phyloP scores from a whole-genome alignment of 495 filamentous ascomycete genomes.

The Cryomyces minteri region DNA sequence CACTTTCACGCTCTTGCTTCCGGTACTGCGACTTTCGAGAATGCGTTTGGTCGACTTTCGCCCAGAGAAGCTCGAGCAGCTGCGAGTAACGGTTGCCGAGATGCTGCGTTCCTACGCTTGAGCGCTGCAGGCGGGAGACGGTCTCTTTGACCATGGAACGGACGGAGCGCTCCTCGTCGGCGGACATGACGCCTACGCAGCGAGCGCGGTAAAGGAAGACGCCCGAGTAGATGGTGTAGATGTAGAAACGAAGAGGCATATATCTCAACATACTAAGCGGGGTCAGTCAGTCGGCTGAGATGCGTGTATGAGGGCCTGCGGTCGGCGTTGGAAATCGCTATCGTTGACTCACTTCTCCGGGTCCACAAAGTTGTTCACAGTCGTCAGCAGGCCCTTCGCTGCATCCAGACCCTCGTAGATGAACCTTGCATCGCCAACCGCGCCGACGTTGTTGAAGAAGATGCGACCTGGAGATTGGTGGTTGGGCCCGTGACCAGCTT shows the following conservation, averaged over 20 bases:
- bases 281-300: too few species aligned
- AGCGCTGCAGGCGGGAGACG: constrained; percentile 30
- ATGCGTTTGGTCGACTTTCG: constrained; percentile 15
- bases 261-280: constrained; percentile 2
- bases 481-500: constrained; percentile 1
- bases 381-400: constrained; percentile 18
- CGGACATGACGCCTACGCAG: constrained; percentile 34
- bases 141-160: constrained; percentile 33
- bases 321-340: too few species aligned
- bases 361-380: constrained; percentile 20
- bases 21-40: constrained; percentile 3
- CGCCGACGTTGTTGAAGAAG: constrained; percentile 20
- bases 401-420: constrained; percentile 21
- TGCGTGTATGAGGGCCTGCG: too few species aligned
- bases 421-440: constrained; percentile 20
- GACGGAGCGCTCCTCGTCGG: constrained; percentile 32
- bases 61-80: constrained; percentile 36
- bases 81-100: constrained; percentile 35
- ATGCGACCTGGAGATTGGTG: constrained; percentile 10
- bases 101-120: constrained; percentile 33
- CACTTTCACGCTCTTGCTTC: background rate
- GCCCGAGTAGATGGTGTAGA: constrained; percentile 34
- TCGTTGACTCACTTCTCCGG: constrained; percentile 12
- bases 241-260: constrained; percentile 19
- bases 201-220: constrained; percentile 40